Percentiles rank a stretch among this genome's conserved stretches.
Conservation (phyloP, 208 protist genomes). For the Tetramitus jugosus region DNA sequence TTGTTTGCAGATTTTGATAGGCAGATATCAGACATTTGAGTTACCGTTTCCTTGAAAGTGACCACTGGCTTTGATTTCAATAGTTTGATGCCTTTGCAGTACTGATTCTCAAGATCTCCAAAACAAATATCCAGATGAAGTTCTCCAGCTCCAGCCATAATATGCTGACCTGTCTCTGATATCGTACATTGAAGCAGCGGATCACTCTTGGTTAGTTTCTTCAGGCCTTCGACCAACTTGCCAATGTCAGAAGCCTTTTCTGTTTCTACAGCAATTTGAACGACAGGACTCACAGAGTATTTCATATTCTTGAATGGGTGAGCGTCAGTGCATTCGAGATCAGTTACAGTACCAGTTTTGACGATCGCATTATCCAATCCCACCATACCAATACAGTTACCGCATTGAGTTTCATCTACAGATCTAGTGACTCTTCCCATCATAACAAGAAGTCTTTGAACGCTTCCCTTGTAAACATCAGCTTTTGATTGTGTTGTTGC, state of each 20-base stretch:
- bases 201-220: conserved; percentile 81
- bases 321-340: conserved; percentile 42
- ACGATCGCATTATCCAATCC: conserved; percentile 97
- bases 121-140: conserved; percentile 54
- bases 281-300: conserved; percentile 97
- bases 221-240: conserved; percentile 94
- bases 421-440: conserved; percentile 92
- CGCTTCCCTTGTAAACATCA: conserved; percentile 73
- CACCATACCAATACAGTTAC: conserved; percentile 94
- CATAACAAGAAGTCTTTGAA: conserved; percentile 89
- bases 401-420: conserved; percentile 89
- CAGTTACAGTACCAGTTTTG: conserved; percentile 96
- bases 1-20: conserved; percentile 55
- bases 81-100: conserved; percentile 34
- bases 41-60: conserved; percentile 47
- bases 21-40: background rate
- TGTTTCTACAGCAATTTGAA: conserved; percentile 92
- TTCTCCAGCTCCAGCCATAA: conserved; percentile 54
- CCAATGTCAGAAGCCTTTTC: conserved; percentile 92
- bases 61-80: conserved; percentile 45
- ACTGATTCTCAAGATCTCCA: conserved; percentile 47
- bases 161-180: conserved; percentile 42
- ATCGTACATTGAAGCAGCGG: conserved; percentile 16
- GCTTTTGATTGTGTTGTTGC: conserved; percentile 77
- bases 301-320: conserved; percentile 83